Conservation (phyloP, 768 basidiomycete species). For the Hirschioporus abietinus region DNA sequence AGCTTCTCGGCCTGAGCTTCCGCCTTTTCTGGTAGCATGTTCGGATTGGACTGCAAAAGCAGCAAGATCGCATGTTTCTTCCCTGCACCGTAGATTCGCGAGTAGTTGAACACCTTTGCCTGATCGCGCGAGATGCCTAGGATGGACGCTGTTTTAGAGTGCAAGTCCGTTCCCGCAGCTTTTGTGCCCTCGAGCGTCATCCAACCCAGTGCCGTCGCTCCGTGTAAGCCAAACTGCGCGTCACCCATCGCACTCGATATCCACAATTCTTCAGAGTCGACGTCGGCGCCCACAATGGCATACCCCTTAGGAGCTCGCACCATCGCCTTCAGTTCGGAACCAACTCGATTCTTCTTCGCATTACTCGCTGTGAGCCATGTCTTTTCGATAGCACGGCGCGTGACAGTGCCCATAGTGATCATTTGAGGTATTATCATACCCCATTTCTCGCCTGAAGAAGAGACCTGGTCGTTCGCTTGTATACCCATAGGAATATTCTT, state of each 20-base stretch:
- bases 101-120: slow-evolving; percentile 99
- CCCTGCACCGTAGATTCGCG: slow-evolving; percentile 97
- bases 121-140: slow-evolving; percentile 90
- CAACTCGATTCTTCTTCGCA: slow-evolving; percentile 96
- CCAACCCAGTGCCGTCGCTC: slow-evolving; percentile 96
- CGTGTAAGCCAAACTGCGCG: slow-evolving; percentile 94
- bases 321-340: slow-evolving; percentile 98
- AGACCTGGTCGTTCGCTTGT: slow-evolving; percentile 11
- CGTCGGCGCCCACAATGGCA: slow-evolving; percentile 94
- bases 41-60: slow-evolving; percentile 77
- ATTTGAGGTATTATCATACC: slow-evolving; percentile 96
- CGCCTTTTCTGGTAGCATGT: slow-evolving; percentile 73
- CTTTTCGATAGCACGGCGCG: slow-evolving; percentile 93
- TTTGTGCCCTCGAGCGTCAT: slow-evolving; percentile 99
- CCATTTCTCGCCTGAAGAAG: slow-evolving; percentile 43
- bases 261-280: slow-evolving; percentile 98
- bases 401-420: slow-evolving; percentile 98
- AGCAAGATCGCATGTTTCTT: slow-evolving; percentile 90
- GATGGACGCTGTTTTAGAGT: slow-evolving; percentile 93
- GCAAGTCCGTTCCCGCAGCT: slow-evolving; percentile 88
- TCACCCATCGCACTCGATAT: slow-evolving; percentile 99
- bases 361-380: slow-evolving; percentile 99
- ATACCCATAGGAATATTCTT: slow-evolving; percentile 49
- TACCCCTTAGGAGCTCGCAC: slow-evolving; percentile 91
- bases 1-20: slow-evolving; percentile 76